phyloP scores from a whole-genome alignment of 73 alveolate genomes.

The Stentor roeselii region DNA sequence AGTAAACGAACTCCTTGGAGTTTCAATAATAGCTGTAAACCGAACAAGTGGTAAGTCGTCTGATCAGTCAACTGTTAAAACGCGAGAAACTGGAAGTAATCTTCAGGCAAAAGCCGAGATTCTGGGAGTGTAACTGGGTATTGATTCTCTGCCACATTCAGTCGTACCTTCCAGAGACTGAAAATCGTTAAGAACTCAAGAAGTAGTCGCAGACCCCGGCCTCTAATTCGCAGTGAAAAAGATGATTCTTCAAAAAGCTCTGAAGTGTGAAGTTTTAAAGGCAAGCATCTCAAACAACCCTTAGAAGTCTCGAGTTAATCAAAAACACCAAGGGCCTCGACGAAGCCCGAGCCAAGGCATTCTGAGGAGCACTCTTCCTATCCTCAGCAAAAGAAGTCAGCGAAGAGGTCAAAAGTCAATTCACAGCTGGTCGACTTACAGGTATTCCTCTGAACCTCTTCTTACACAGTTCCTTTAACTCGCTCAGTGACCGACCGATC shows the following conservation, averaged over 20 bases:
- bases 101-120: neutral
- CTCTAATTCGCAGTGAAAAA: neutral
- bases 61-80: neutral
- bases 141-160: neutral
- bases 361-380: neutral
- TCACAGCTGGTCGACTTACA: neutral
- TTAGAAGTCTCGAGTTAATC: neutral
- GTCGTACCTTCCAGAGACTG: neutral
- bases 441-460: neutral
- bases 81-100: constrained; percentile 6
- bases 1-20: neutral
- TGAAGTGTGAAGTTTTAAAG: neutral
- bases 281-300: neutral
- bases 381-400: neutral
- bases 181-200: neutral
- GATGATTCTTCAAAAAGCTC: neutral
- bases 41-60: neutral
- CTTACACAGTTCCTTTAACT: constrained; percentile 44
- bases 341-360: neutral
- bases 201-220: neutral
- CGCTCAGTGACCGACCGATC: constrained; percentile 58
- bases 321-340: constrained; percentile 13
- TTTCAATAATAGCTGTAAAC: neutral
- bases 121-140: constrained; percentile 20
- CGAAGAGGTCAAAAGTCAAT: neutral